phyloP scores from a whole-genome alignment of 2,329 filamentous ascomycete species.

The Simplicillium sp. region DNA sequence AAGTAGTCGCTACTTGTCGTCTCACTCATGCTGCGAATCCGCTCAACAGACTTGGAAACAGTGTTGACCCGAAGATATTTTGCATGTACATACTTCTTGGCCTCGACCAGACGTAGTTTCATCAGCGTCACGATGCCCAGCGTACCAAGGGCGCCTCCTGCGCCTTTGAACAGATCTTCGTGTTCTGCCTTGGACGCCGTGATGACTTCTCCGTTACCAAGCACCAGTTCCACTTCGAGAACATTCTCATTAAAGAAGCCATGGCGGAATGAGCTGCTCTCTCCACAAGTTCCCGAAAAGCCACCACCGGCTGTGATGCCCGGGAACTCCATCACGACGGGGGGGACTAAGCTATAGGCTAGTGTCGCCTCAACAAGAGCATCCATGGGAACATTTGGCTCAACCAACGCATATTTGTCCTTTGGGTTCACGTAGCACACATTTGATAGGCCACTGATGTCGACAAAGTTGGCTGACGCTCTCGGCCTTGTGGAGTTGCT shows the following conservation, averaged over 20 bases:
- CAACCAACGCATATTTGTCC: constrained; percentile 52
- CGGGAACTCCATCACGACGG: constrained; percentile 68
- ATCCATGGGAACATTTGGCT: constrained; percentile 72
- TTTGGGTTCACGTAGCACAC: constrained; percentile 53
- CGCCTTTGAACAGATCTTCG: constrained; percentile 53
- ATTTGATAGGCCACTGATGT: constrained; percentile 55
- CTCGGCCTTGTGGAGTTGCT: too few species aligned
- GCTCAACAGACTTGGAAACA: constrained; percentile 34
- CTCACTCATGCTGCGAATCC: constrained; percentile 36
- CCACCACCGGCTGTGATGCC: constrained; percentile 67
- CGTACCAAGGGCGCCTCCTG: constrained; percentile 58
- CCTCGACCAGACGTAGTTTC: constrained; percentile 53
- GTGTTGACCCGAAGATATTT: constrained; percentile 48
- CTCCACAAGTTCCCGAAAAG: constrained; percentile 61
- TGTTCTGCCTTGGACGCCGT: constrained; percentile 32
- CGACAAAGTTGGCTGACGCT: constrained; percentile 25
- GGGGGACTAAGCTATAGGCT: constrained; percentile 55
- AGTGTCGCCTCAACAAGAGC: constrained; percentile 56
- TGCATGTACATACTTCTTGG: constrained; percentile 51
- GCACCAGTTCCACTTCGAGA: constrained; percentile 56
- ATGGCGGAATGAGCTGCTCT: constrained; percentile 60
- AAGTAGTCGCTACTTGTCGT: constrained; percentile 53
- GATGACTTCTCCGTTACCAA: constrained; percentile 56
- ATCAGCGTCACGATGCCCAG: constrained; percentile 59
- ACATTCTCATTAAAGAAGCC: constrained; percentile 64